Conservation (phyloP, 306 rosid species). For the Geum urbanum region DNA sequence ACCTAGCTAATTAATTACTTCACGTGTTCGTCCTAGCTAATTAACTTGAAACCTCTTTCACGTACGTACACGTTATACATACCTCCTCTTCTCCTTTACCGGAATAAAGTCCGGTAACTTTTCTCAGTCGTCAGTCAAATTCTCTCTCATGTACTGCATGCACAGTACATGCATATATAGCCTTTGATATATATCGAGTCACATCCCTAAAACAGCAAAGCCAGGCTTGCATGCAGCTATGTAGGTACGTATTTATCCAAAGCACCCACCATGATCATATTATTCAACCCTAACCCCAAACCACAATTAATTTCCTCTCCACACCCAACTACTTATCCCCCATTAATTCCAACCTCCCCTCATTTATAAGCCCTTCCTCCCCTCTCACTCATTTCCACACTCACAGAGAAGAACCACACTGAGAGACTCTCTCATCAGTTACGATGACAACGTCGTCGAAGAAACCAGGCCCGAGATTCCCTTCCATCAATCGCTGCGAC, state of each 20-base stretch:
- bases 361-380: slow-evolving; percentile 45
- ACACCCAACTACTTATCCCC: neutral
- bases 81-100: no score
- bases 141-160: no score
- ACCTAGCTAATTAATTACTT: no score
- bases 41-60: no score
- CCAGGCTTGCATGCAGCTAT: no score
- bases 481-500: slow-evolving; percentile 45
- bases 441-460: neutral
- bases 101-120: no score
- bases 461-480: slow-evolving; percentile 39
- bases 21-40: no score
- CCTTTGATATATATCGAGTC: no score
- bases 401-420: neutral
- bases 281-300: slow-evolving; percentile 7
- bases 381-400: neutral
- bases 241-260: neutral
- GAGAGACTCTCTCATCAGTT: no score
- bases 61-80: no score
- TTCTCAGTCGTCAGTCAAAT: no score
- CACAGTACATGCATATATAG: no score
- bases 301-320: slow-evolving; percentile 7
- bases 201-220: neutral
- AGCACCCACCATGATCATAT: neutral
- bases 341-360: neutral